Evolutionary conservation across 2,329 filamentous ascomycete genomes (phyloP).

Genomic region (Camillea tinctor): DNA sequence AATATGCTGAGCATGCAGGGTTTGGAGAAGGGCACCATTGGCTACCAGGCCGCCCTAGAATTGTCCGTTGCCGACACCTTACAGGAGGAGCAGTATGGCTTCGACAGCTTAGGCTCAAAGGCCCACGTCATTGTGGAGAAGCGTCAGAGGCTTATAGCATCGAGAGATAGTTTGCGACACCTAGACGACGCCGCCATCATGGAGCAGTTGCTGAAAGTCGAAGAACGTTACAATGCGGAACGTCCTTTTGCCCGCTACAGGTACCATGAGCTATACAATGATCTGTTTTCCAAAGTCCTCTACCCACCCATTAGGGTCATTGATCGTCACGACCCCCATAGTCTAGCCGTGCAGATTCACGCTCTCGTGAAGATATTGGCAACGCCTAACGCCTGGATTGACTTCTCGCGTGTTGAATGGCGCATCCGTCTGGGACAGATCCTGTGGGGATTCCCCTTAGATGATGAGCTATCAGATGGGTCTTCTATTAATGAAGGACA

Average conservation of each 20-base stretch:
- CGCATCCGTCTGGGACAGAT: slow-evolving; percentile 71
- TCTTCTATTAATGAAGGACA: slow-evolving; percentile 50
- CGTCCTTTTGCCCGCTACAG: slow-evolving; percentile 48
- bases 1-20: slow-evolving; percentile 74
- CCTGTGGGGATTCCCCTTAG: slow-evolving; percentile 59
- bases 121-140: slow-evolving; percentile 56
- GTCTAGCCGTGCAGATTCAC: slow-evolving; percentile 68
- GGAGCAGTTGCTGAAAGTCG: slow-evolving; percentile 57
- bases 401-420: slow-evolving; percentile 74
- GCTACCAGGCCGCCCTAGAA: slow-evolving; percentile 67
- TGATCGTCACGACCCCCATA: slow-evolving; percentile 58
- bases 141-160: slow-evolving; percentile 55
- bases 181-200: slow-evolving; percentile 58
- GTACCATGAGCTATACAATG: slow-evolving; percentile 59
- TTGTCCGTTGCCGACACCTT: slow-evolving; percentile 63
- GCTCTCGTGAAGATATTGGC: slow-evolving; percentile 65
- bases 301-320: slow-evolving; percentile 55
- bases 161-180: slow-evolving; percentile 52
- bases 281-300: slow-evolving; percentile 60
- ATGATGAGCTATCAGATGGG: slow-evolving; percentile 53
- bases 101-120: slow-evolving; percentile 54
- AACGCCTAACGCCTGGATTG: slow-evolving; percentile 67
- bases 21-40: slow-evolving; percentile 68
- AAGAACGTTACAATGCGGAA: slow-evolving; percentile 54
- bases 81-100: slow-evolving; percentile 60